These are phyloP conservation scores for Aspergillus bombycis DNA, from an alignment of 2,329 filamentous ascomycete species.

Conservation along the genomic window DNA sequence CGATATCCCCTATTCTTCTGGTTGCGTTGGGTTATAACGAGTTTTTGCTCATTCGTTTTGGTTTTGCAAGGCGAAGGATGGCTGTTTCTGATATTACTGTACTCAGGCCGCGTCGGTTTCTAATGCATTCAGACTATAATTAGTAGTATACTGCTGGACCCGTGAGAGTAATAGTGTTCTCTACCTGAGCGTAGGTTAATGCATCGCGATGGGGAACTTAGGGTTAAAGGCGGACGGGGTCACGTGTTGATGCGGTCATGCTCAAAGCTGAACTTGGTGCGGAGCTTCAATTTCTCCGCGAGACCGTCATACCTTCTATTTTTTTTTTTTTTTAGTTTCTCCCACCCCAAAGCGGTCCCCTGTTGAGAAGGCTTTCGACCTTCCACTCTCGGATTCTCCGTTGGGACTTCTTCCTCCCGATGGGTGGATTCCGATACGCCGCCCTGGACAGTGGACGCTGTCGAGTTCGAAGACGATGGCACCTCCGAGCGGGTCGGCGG, in stretches of 20 bases:
- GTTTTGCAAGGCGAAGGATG: slow-evolving; percentile 22
- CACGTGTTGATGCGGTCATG: slow-evolving; percentile 7
- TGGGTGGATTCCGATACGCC: slow-evolving; percentile 38
- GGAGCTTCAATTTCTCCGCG: slow-evolving; percentile 5
- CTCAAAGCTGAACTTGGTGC: background rate
- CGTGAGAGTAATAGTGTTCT: background rate
- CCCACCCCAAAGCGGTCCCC: background rate
- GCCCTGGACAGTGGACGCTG: slow-evolving; percentile 43
- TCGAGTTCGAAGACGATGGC: slow-evolving; percentile 41
- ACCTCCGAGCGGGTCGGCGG: slow-evolving; percentile 65
- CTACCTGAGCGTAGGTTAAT: background rate
- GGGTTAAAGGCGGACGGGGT: background rate
- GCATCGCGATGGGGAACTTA: background rate
- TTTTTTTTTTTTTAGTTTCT: background rate
- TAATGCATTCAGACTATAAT: background rate
- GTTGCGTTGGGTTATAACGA: background rate
- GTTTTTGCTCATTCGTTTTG: slow-evolving; percentile 21
- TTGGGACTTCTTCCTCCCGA: slow-evolving; percentile 32
- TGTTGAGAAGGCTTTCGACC: slow-evolving; percentile 14
- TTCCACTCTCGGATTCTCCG: slow-evolving; percentile 23
- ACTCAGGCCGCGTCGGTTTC: background rate
- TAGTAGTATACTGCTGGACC: background rate
- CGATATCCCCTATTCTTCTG: slow-evolving; percentile 14
- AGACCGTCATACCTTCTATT: background rate
- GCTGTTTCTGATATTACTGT: background rate